Conservation (phyloP, 768 basidiomycete genomes). For the Amyloporia xantha region DNA sequence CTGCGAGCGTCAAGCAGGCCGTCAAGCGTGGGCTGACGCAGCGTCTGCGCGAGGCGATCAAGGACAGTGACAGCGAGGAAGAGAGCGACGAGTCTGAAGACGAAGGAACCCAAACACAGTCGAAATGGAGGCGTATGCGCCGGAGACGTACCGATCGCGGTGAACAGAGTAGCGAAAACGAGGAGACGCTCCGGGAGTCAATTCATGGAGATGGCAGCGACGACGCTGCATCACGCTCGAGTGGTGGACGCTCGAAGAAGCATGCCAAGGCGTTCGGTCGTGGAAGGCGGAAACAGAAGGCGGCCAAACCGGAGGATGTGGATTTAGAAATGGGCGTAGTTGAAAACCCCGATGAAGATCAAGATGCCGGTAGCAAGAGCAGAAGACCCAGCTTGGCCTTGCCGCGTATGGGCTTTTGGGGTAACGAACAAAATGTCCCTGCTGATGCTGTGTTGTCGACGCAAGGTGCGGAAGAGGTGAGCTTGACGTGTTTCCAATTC, state of each 20-base stretch:
- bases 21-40: constrained; percentile 78
- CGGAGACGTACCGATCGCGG: constrained; percentile 5
- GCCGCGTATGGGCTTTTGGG: constrained; percentile 25
- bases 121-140: constrained; percentile 2
- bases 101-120: constrained; percentile 17
- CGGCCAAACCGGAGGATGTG: constrained; percentile 11
- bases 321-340: constrained; percentile 28
- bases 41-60: constrained; percentile 68
- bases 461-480: constrained; percentile 67
- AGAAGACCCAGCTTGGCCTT: constrained; percentile 19
- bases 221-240: constrained; percentile 8
- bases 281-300: constrained; percentile 18
- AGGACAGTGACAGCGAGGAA: constrained; percentile 43
- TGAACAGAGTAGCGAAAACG: constrained; percentile 18
- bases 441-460: constrained; percentile 80
- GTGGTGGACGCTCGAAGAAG: constrained; percentile 6
- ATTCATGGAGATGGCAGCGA: constrained; percentile 11
- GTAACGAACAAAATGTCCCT: constrained; percentile 74
- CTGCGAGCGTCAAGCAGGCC: constrained; percentile 75
- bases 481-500: constrained; percentile 14
- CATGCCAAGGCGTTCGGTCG: constrained; percentile 3
- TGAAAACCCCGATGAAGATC: constrained; percentile 14
- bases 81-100: constrained; percentile 43
- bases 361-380: constrained; percentile 20
- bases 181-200: constrained; percentile 15